Base-by-base conservation (phyloP, 768 basidiomycete genomes). In the Cubamyces sp. region DNA sequence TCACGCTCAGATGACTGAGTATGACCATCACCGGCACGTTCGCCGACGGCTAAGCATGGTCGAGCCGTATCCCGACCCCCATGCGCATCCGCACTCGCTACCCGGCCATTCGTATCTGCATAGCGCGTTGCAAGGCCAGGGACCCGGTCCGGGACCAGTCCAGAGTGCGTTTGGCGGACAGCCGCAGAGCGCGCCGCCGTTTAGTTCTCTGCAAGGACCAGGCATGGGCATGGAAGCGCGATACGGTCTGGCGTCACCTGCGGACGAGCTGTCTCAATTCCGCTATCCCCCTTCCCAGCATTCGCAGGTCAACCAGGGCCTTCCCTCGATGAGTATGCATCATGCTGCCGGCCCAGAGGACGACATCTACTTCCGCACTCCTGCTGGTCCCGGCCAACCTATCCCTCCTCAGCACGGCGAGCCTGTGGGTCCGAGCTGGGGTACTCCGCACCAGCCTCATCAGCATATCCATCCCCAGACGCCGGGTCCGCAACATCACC, bases 51-150 rank as follows among this genome's bases (percentile, higher is more conserved):
- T 58, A 40, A 62, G 61, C 50, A 43, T 58, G 53, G 54, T 57
- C 25, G 64, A 64, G 28, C 63, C 61, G 40, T 65, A 65, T 30
- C 58, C 63, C n/a, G 63, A 64, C 47, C 58, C 64, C 34, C 67
- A 68, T 48, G 23, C 47, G 9, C 66, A 57, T 18, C 48, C 64
- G 26, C 58, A 58, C 43, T 57, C 57, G 34, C 54, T 64, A 41
- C 57, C 63, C n/a, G 50, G 40, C 12, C 55, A 63, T 45, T 48
- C 64, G 34, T 62, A 64, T 54, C 42, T 62, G 23, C 64, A 63
- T 26, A 45, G 28, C 52, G 54, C 46, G 11, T 47, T 62, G 60
- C 64, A 58, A 21, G 53, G 49, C 21, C 64, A 57, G 37, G 45
- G 34, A 1, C 42, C 50, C 30, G 54, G 46, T 23, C 39, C 46